Conservation (phyloP, 192 early-diverging fungal genomes). For the Diversispora epigaea region DNA sequence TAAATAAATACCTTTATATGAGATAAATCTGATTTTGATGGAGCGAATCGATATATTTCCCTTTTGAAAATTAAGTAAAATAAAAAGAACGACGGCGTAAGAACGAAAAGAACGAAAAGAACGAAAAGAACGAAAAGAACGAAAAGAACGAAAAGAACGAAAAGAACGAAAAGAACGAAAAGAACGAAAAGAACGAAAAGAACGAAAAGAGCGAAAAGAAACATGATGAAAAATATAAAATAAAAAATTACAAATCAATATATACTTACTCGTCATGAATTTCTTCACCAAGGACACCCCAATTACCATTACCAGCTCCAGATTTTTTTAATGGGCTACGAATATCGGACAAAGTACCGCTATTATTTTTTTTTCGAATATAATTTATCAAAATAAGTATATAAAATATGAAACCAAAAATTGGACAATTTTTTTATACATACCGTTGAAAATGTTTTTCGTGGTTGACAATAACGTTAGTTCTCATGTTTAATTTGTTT, state of each 20-base stretch:
- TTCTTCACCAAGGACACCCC: conserved; percentile 11
- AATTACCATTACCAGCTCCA: conserved; percentile 10
- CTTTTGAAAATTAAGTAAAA: no score
- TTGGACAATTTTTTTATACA: background rate
- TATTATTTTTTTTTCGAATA: background rate
- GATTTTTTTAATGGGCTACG: conserved; percentile 7
- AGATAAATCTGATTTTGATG: no score
- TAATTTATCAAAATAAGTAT: background rate
- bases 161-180: no score
- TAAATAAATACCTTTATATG: no score
- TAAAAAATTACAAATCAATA: background rate
- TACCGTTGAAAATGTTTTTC: conserved; percentile 20
- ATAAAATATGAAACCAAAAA: background rate
- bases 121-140: no score
- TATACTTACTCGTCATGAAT: background rate
- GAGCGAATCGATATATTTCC: no score
- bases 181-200: no score
- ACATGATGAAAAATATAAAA: background rate
- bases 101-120: no score
- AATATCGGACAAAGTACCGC: conserved; percentile 1
- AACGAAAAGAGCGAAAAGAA: no score
- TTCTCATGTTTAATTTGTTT: no score
- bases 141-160: no score
- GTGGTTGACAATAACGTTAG: background rate
- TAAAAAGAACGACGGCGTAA: no score